Conservation (phyloP, 2,329 filamentous ascomycete genomes). For the Colletotrichum scovillei region DNA sequence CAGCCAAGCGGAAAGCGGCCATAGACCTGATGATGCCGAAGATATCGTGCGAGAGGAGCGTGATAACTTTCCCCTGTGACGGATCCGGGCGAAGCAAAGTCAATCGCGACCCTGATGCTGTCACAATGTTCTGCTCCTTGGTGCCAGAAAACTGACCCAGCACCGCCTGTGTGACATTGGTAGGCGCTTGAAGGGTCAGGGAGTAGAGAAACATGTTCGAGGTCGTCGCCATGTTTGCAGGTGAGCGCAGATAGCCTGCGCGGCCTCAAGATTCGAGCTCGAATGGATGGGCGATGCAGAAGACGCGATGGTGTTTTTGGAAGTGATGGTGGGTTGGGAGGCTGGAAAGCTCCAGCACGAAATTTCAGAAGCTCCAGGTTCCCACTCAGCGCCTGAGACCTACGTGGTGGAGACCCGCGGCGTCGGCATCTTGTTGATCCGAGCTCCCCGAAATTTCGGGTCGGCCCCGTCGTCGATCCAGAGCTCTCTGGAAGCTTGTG, state of each 20-base stretch:
- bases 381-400: slow-evolving; percentile 25
- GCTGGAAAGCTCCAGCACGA: slow-evolving; percentile 32
- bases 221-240: slow-evolving; percentile 87
- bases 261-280: slow-evolving; percentile 48
- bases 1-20: slow-evolving; percentile 89
- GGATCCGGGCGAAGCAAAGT: slow-evolving; percentile 89
- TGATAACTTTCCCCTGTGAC: slow-evolving; percentile 85
- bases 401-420: neutral
- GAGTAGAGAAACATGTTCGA: slow-evolving; percentile 99
- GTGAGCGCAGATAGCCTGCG: slow-evolving; percentile 63
- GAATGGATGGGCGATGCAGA: slow-evolving; percentile 20
- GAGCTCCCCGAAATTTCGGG: slow-evolving; percentile 36
- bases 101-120: slow-evolving; percentile 89
- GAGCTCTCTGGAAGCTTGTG: slow-evolving; percentile 1
- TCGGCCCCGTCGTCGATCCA: neutral
- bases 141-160: slow-evolving; percentile 96
- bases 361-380: slow-evolving; percentile 36
- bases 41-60: slow-evolving; percentile 89
- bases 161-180: slow-evolving; percentile 89
- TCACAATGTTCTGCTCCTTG: slow-evolving; percentile 97
- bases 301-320: slow-evolving; percentile 31
- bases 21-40: slow-evolving; percentile 95
- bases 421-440: slow-evolving; percentile 28
- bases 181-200: slow-evolving; percentile 92
- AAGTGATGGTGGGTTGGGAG: slow-evolving; percentile 28